Evolutionary conservation across 139 green algal species (phyloP).

Genomic region (Yamagishiella unicocca): DNA sequence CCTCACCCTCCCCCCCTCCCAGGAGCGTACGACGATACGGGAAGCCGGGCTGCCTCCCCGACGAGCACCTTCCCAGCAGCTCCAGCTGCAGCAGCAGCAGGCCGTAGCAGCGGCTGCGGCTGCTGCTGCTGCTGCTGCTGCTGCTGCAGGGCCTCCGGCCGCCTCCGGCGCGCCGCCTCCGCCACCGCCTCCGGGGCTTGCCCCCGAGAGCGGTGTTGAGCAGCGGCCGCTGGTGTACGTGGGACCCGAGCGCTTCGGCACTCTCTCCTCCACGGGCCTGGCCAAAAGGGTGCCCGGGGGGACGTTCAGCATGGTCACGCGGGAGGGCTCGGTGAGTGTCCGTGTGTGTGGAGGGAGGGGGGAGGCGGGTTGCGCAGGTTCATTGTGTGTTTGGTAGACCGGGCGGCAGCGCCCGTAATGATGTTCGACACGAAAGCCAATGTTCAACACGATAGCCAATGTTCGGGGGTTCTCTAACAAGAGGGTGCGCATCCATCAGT

Average conservation of each 20-base stretch:
- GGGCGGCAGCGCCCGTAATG: too few relatives aligned
- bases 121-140: not conserved
- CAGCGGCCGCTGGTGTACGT: slow-evolving; percentile 31
- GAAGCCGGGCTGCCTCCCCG: not conserved
- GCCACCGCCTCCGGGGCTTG: not conserved
- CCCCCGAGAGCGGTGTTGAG: not conserved
- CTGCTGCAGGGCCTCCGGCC: too few relatives aligned
- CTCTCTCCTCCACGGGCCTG: slow-evolving; percentile 38
- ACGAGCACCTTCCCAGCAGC: not conserved
- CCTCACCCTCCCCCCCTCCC: not conserved
- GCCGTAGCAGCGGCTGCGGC: not conserved
- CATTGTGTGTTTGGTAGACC: too few relatives aligned
- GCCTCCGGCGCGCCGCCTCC: too few relatives aligned
- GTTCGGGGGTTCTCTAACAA: too few relatives aligned
- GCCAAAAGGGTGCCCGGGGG: slow-evolving; percentile 41
- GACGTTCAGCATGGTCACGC: slow-evolving; percentile 16
- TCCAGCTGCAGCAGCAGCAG: slow-evolving; percentile 5
- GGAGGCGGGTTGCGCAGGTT: not conserved
- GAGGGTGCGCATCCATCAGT: too few relatives aligned
- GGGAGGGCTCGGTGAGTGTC: slow-evolving; percentile 9
- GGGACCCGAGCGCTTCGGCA: slow-evolving; percentile 17
- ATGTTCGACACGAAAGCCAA: too few relatives aligned
- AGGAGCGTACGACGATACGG: not conserved
- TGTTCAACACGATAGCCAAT: too few relatives aligned
- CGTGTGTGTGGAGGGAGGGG: not conserved